A percentile compares a stretch with the other conserved stretches of the same genome.
These are phyloP conservation scores for Fusarium compactum DNA, from an alignment of 2,329 filamentous ascomycete genomes.

Conservation along the genomic window DNA sequence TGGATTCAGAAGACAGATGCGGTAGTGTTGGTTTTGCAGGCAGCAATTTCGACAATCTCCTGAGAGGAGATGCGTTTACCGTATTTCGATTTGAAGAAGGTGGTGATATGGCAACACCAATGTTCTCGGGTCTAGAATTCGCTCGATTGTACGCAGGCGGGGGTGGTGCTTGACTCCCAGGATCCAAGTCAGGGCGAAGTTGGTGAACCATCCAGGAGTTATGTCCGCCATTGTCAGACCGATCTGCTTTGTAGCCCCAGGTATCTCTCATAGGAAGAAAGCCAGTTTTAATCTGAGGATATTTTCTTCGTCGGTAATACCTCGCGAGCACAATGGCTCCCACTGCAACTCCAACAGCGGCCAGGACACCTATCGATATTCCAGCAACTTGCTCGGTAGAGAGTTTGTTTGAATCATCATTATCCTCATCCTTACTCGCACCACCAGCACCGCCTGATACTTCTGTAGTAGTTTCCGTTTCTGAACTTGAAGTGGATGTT, in stretches of 20 bases:
- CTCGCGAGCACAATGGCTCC: constrained; percentile 61
- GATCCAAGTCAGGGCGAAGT: constrained; percentile 38
- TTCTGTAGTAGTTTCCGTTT: constrained; percentile 33
- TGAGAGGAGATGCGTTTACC: constrained; percentile 42
- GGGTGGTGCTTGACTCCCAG: constrained; percentile 36
- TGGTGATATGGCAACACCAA: constrained; percentile 61
- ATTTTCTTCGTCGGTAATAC: constrained; percentile 55
- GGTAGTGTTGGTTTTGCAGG: constrained; percentile 61
- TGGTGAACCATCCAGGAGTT: constrained; percentile 48
- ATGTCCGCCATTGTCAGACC: constrained; percentile 37
- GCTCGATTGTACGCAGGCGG: constrained; percentile 45
- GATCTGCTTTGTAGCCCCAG: constrained; percentile 51
- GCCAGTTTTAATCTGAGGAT: constrained; percentile 53
- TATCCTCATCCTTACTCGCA: constrained; percentile 23
- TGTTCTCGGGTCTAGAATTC: constrained; percentile 54
- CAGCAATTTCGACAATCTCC: constrained; percentile 59
- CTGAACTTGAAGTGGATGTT: constrained; percentile 26
- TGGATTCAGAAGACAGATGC: constrained; percentile 29
- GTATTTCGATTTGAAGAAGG: constrained; percentile 39
- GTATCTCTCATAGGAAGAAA: constrained; percentile 56
- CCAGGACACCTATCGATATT: constrained; percentile 67
- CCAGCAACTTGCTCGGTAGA: constrained; percentile 65
- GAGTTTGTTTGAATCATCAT: constrained; percentile 39
- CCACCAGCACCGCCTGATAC: constrained; percentile 25
- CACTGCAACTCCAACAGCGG: constrained; percentile 62